Evolutionary conservation across 1,284 basidiomycete genomes (phyloP).

Genomic region (Malassezia furfur): DNA sequence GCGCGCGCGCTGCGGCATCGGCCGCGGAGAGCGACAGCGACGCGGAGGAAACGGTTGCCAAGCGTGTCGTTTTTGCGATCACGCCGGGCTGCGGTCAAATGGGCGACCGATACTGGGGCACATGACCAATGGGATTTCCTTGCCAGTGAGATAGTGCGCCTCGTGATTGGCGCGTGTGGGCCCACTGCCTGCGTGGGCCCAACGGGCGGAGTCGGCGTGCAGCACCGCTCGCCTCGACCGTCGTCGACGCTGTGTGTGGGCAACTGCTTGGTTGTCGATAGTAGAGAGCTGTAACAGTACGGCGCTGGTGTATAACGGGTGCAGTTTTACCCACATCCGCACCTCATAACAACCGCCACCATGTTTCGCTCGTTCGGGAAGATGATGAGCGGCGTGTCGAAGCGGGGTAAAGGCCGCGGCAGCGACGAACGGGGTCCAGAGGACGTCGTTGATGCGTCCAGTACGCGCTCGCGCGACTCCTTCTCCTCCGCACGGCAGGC

Average conservation of each 20-base stretch:
- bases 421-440: conserved; percentile 4
- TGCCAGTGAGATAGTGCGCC: not conserved
- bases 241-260: no score
- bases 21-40: conserved; percentile 3
- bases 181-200: not conserved
- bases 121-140: not conserved
- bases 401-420: conserved; percentile 36
- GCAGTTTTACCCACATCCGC: no score
- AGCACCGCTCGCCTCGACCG: not conserved
- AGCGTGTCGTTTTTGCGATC: conserved; percentile 39
- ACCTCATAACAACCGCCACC: conserved; percentile 3
- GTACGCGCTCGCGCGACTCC: not conserved
- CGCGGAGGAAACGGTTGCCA: conserved; percentile 16
- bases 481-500: not conserved
- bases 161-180: not conserved
- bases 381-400: conserved; percentile 42
- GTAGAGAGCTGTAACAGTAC: not conserved
- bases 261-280: no score
- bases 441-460: not conserved
- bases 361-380: conserved; percentile 46
- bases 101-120: conserved; percentile 44
- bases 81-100: conserved; percentile 40
- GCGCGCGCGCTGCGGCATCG: not conserved
- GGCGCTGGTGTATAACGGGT: no score
- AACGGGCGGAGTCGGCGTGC: conserved; percentile 1